phyloP scores from a whole-genome alignment of 306 rosid genomes.

The Herpetospermum pedunculosum region DNA sequence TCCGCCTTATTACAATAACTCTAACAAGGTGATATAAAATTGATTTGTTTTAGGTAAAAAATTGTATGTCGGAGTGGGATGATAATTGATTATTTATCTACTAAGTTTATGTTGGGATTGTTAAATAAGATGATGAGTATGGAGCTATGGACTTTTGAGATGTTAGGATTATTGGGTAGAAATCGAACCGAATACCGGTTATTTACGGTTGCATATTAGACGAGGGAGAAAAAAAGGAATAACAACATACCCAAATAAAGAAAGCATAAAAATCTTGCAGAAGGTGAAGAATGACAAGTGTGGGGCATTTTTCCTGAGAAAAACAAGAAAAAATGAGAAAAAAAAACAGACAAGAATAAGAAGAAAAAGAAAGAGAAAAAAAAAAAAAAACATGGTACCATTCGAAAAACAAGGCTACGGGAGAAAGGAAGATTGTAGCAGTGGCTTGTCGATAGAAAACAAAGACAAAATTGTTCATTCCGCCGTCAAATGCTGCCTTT shows the following conservation, averaged over 20 bases:
- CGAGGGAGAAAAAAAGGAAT: not conserved
- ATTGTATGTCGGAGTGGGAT: too few species aligned
- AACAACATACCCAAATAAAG: slow-evolving; percentile 39
- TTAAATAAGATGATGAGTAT: too few species aligned
- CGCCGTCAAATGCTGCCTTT: slow-evolving; percentile 51
- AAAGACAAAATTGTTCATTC: slow-evolving; percentile 65
- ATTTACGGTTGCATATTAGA: too few species aligned
- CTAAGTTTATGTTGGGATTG: too few species aligned
- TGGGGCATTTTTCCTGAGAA: slow-evolving; percentile 51
- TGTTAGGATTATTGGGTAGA: too few species aligned
- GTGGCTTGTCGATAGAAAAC: slow-evolving; percentile 56
- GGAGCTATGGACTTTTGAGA: too few species aligned
- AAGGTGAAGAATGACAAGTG: slow-evolving; percentile 43
- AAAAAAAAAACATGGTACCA: slow-evolving; percentile 10
- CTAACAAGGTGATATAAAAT: too few species aligned
- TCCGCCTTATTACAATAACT: too few species aligned
- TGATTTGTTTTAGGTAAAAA: too few species aligned
- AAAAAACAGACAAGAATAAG: not conserved
- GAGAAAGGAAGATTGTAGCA: slow-evolving; percentile 41
- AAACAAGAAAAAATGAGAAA: not conserved
- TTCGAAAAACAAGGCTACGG: slow-evolving; percentile 41
- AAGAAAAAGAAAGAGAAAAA: fast-evolving
- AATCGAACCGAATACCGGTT: too few species aligned
- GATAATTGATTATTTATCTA: too few species aligned
- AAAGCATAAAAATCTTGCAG: slow-evolving; percentile 56